Evolutionary conservation across 345 rosid species (phyloP), one percentile per base, ranked within the genome.

Genomic region (Kernera saxatilis): DNA sequence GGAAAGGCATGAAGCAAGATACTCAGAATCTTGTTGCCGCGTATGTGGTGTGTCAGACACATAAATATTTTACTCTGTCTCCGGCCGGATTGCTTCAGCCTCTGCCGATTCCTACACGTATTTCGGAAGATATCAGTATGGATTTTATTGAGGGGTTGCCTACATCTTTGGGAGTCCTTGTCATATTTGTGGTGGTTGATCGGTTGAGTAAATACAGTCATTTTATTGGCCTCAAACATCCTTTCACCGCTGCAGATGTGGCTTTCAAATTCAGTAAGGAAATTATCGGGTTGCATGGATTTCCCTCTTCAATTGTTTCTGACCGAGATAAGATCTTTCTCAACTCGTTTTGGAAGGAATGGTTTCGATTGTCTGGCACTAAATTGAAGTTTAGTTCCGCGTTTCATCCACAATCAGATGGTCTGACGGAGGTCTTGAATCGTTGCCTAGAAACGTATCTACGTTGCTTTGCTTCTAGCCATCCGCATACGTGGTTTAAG

Each of bases 141-240:
- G 40, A 36, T 3, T 36, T 36, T 3, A 36, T 36, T 1, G 13
- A 8, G 3, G 40, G 40, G 1, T 10, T 36, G 4, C 40, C 40
- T 1, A 0, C 13, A 1, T 36, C 40, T 0, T 0, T 0, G 0
- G 14, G 40, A 2, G 1, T 36, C 3, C 0, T 0, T 7, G 3
- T 36, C 3, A 10, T 36, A 0, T 36, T 36, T 1, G 40, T 36
- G 14, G 40, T 36, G 9, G 40, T 36, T 0, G 40, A 36, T 3
- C 1, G 40, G 0, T 1, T 36, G 2, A 36, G 40, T 11, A 36
- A 10, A 11, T 36, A 36, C 3, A 14, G 3, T 1, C 40, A 36
- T 2, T 36, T 36, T 11, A 36, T 36, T 2, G 40, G 40, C 1
- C 0, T 36, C 1, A 36, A 36, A 36, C 40, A 36, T 3, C 40